Evolutionary conservation across 495 filamentous ascomycete species (phyloP), one percentile per base, ranked within the genome.

Genomic region (Penicillium fimorum): DNA sequence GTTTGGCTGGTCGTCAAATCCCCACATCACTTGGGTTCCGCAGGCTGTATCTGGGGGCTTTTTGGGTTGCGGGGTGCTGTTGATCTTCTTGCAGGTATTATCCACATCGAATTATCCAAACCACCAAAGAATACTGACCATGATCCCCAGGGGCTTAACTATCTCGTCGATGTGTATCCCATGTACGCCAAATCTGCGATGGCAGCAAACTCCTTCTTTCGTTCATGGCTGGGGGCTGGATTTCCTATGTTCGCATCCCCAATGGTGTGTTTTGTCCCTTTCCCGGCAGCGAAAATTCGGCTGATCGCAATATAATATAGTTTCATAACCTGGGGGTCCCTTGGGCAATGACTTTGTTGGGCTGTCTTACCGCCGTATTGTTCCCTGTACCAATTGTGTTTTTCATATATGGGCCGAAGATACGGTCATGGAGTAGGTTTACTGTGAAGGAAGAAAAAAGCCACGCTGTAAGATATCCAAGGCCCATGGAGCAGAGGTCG

Each of bases 381-480:
- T 71, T 86, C 6, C 86, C 85, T 0, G 79, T 87, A 8, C 87
- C 86, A 8, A 75, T 85, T 48, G 59, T 85, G 10, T 88, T 90
- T 58, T 88, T 74, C 60, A 62, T 78, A 7, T 88, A 78, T 57
- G 87, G 86, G 5, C 73, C 70, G 65, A 76, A 70, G 66, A 81
- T 90, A 20, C 66, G 84, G 33, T 61, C 57, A 47, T 58, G 65
- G 69, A 77, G 73, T 54, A 64, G 47, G 42, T 67, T 65, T 47
- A 63, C 18, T 5, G 22, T 24, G 15, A 47, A 52, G 24, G 17
- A 29, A 25, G 30, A 37, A 4, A 18, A 48, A 4, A 2, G n/a
- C 15, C 13, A 17, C 8, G 35, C 7, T 17, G 35, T 8, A 6
- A 9, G 6, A 9, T 38, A 7, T 38, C 17, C 35, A 38, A 2